Percentiles rank a stretch among this genome's conserved stretches.
Conservation (phyloP, 257 asterid species). For the Nicotiana otophora region DNA sequence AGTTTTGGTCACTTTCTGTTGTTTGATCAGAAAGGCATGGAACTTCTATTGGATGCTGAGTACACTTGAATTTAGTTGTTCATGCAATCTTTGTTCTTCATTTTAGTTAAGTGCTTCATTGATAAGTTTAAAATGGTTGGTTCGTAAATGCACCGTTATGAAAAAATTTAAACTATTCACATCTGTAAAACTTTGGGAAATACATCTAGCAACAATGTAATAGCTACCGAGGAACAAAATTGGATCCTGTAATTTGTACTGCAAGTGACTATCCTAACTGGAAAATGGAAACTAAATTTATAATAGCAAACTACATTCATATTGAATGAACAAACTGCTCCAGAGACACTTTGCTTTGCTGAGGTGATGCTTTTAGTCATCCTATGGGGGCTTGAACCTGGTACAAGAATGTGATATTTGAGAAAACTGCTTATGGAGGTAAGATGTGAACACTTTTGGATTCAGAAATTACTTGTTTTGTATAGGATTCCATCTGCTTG, state of each 20-base stretch:
- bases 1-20: not conserved
- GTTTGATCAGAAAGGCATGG: conserved; percentile 10
- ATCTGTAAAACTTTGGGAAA: conserved; percentile 30
- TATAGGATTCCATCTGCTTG: conserved; percentile 60
- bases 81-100: not conserved
- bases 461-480: conserved; percentile 57
- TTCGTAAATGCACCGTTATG: conserved; percentile 7
- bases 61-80: not conserved
- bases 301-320: conserved; percentile 5
- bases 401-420: conserved; percentile 35
- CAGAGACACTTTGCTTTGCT: not conserved
- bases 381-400: conserved; percentile 43
- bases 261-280: conserved; percentile 16
- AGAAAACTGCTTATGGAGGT: conserved; percentile 25
- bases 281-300: conserved; percentile 23
- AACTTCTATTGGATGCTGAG: not conserved
- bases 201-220: conserved; percentile 23
- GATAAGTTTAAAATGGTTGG: not conserved
- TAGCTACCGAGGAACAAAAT: conserved; percentile 29
- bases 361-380: conserved; percentile 13
- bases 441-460: conserved; percentile 16
- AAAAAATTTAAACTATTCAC: conserved; percentile 38
- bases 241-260: conserved; percentile 18
- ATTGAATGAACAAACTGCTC: conserved; percentile 6
- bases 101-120: not conserved